Conservation (phyloP, 2,329 filamentous ascomycete genomes). For the Chaetomium sp. region DNA sequence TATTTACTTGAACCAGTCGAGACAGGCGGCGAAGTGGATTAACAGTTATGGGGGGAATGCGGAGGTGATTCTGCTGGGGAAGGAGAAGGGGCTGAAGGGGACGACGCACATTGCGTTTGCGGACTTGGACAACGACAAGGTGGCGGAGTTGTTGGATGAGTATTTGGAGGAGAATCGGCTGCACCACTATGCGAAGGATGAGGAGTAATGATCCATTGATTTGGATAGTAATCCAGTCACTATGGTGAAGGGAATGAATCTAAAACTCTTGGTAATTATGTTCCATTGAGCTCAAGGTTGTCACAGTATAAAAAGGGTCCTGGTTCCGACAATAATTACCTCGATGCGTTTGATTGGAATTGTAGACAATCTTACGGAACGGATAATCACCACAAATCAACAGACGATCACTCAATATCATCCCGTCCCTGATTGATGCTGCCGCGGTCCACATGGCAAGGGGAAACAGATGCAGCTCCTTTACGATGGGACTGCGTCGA, state of each 20-base stretch:
- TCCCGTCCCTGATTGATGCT: too few species aligned
- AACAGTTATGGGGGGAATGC: conserved; percentile 25
- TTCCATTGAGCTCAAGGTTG: not conserved
- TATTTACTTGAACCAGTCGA: conserved; percentile 15
- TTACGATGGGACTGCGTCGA: too few species aligned
- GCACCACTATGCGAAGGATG: conserved; percentile 10
- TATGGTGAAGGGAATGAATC: not conserved
- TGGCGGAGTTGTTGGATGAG: conserved; percentile 22
- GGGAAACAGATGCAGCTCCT: too few species aligned
- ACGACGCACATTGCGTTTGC: conserved; percentile 26
- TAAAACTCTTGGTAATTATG: not conserved
- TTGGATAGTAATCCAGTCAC: not conserved
- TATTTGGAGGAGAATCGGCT: conserved; percentile 19
- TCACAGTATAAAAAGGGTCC: too few species aligned
- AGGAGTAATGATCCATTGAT: not conserved
- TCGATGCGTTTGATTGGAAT: too few species aligned
- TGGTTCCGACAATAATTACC: too few species aligned
- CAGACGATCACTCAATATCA: too few species aligned
- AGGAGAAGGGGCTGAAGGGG: conserved; percentile 21
- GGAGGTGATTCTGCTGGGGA: conserved; percentile 23
- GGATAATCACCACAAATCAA: too few species aligned
- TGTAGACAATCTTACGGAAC: too few species aligned
- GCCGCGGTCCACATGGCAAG: too few species aligned
- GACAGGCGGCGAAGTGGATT: conserved; percentile 20
- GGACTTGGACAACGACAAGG: conserved; percentile 25